These are phyloP conservation scores for Scutellaria barbata DNA, from an alignment of 257 asterid genomes.

Conservation along the genomic window DNA sequence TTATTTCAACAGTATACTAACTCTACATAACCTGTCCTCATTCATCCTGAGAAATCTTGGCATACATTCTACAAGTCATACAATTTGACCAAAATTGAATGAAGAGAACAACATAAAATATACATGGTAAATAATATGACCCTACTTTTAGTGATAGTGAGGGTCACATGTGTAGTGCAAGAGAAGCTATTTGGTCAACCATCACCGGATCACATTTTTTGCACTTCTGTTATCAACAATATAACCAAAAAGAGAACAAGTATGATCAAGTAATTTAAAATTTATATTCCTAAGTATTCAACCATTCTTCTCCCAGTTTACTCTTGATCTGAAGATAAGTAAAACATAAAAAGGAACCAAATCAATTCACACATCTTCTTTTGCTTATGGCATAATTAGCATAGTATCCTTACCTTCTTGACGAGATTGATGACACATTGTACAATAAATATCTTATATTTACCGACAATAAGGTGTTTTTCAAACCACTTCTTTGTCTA, in stretches of 20 bases:
- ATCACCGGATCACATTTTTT: neutral
- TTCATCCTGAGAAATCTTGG: slow-evolving; percentile 10
- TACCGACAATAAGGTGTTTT: neutral
- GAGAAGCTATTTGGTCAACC: neutral
- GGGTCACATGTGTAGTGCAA: neutral
- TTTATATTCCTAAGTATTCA: neutral
- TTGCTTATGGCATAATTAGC: neutral
- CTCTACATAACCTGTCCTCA: neutral
- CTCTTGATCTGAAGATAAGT: neutral
- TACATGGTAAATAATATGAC: neutral
- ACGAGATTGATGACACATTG: neutral
- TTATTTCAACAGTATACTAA: neutral
- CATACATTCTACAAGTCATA: neutral
- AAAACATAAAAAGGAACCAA: neutral
- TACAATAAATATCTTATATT: neutral
- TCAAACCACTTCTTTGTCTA: slow-evolving; percentile 11
- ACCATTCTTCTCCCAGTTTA: neutral
- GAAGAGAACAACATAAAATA: neutral
- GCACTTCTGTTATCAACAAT: neutral
- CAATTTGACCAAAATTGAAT: slow-evolving; percentile 5
- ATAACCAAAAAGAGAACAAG: neutral
- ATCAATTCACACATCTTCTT: neutral
- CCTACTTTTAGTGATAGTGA: neutral
- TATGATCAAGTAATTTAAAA: neutral
- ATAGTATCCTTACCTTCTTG: neutral